Evolutionary conservation across 2,329 filamentous ascomycete genomes (phyloP).

Genomic region (Stachybotrys chlorohalonatus): DNA sequence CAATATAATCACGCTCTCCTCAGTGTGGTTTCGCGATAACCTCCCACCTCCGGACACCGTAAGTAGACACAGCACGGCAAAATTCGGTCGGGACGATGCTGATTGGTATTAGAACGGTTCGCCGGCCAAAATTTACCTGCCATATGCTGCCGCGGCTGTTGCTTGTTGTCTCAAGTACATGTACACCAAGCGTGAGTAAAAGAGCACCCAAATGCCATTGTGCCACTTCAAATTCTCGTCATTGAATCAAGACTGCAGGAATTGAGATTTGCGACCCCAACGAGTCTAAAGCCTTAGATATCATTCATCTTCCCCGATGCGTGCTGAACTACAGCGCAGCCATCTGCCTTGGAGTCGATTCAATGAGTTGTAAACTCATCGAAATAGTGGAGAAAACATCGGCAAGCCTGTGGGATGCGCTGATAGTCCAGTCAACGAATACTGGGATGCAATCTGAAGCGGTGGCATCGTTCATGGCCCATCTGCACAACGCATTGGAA

Average conservation of each 20-base stretch:
- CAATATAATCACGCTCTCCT: conserved; percentile 20
- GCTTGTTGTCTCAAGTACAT: conserved; percentile 23
- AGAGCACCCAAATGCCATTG: background rate
- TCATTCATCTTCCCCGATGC: conserved; percentile 21
- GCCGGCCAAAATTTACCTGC: conserved; percentile 14
- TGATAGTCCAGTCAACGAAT: conserved; percentile 7
- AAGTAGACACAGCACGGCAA: background rate
- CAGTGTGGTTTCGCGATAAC: conserved; percentile 22
- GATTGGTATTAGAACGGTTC: conserved; percentile 14
- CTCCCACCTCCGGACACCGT: conserved; percentile 19
- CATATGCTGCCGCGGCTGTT: conserved; percentile 14
- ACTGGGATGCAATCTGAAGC: conserved; percentile 9
- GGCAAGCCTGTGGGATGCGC: conserved; percentile 10
- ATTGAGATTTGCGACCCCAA: conserved; percentile 19
- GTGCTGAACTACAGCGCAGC: conserved; percentile 22
- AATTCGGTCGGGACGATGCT: background rate
- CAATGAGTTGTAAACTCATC: conserved; percentile 17
- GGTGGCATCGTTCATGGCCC: conserved; percentile 11
- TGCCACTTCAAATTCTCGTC: background rate
- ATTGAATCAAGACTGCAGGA: conserved; percentile 6
- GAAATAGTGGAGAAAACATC: conserved; percentile 16
- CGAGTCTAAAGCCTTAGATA: conserved; percentile 11
- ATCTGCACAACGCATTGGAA: conserved; percentile 19
- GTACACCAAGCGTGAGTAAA: conserved; percentile 23
- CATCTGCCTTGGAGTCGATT: conserved; percentile 16